Evolutionary conservation across 805 yeast genomes (phyloP), one percentile per base, ranked within the genome.

Genomic region (Yamadazyma nakazawae): DNA sequence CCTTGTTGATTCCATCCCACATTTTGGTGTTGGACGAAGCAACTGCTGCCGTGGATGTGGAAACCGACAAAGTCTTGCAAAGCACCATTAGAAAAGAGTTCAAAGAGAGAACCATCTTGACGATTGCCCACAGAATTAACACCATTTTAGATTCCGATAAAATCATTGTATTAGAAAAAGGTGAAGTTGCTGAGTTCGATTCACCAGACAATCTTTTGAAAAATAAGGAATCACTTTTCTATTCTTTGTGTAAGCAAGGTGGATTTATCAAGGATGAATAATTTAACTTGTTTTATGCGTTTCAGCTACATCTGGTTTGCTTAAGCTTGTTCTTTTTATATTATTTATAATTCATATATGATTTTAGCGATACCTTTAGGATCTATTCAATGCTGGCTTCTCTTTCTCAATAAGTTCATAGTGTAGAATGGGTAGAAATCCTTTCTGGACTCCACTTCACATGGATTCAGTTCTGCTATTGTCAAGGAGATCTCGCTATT

Each of bases 41-140:
- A 11, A 87, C 96, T 2, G 94, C 96, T 4, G 90, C 92, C 5
- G 94, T 87, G 43, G 96, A 87, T 66, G 91, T 86, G 32, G 88
- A 85, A 60, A 87, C 96, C 2, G 96, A 87, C 64, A 70, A 80
- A 51, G 77, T 86, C 46, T 75, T 87, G 43, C 95, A 87, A 68
- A 80, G 84, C 51, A 87, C 96, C 1, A 87, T 87, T 43, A 76
- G 94, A 65, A 67, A 75, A 1, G 89, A 86, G 36, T 87, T 87
- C 60, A 79, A 80, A 52, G 84, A 85, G 45, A 76, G 90, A 63
- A 87, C 95, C 0, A 87, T 87, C 55, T 70, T 87, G 54, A 87
- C 95, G 1, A 87, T 87, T 68, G 96, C 96, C 1, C 96, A 87
- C 62, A 76, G 96, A 70, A 70, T 87, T 58, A 84, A 87, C 62